Evolutionary conservation across 2,329 filamentous ascomycete species (phyloP).

Genomic region (Phyllosticta paracitricarpa): DNA sequence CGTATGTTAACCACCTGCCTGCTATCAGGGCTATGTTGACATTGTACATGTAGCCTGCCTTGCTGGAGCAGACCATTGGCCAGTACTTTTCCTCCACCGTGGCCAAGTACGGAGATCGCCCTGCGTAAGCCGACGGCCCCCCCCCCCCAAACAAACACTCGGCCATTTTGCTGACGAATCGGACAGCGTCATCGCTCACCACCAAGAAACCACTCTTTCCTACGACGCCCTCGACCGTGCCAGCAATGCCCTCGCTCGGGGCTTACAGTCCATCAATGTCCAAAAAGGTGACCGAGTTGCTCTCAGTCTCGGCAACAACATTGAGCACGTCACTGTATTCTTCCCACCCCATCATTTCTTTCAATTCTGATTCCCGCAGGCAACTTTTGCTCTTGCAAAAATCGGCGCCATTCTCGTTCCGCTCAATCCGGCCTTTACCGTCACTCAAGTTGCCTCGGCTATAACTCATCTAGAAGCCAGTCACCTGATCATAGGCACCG

Average conservation of each 20-base stretch:
- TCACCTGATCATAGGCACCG: constrained; percentile 73
- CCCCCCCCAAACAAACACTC: not conserved
- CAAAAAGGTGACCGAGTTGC: constrained; percentile 76
- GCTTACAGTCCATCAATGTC: constrained; percentile 61
- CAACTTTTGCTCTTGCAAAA: constrained; percentile 83
- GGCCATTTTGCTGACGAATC: constrained; percentile 3
- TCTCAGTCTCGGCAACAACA: constrained; percentile 73
- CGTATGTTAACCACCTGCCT: constrained; percentile 12
- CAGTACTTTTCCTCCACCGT: constrained; percentile 62
- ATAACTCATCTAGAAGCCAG: constrained; percentile 63
- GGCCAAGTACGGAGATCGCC: constrained; percentile 51
- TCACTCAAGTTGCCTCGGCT: constrained; percentile 65
- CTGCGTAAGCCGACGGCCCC: constrained; percentile 36
- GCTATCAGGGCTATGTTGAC: too few relatives aligned
- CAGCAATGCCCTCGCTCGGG: constrained; percentile 66
- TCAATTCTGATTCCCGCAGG: constrained; percentile 22
- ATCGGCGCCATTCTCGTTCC: constrained; percentile 91
- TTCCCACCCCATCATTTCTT: constrained; percentile 7
- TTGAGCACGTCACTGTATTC: constrained; percentile 68
- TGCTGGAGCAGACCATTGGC: constrained; percentile 59
- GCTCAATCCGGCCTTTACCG: constrained; percentile 82
- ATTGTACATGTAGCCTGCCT: constrained; percentile 43
- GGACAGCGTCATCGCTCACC: constrained; percentile 44
- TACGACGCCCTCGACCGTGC: constrained; percentile 65
- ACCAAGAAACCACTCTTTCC: constrained; percentile 57